Evolutionary conservation across 2,329 filamentous ascomycete genomes (phyloP).

Genomic region (Ampelomyces quisqualis): DNA sequence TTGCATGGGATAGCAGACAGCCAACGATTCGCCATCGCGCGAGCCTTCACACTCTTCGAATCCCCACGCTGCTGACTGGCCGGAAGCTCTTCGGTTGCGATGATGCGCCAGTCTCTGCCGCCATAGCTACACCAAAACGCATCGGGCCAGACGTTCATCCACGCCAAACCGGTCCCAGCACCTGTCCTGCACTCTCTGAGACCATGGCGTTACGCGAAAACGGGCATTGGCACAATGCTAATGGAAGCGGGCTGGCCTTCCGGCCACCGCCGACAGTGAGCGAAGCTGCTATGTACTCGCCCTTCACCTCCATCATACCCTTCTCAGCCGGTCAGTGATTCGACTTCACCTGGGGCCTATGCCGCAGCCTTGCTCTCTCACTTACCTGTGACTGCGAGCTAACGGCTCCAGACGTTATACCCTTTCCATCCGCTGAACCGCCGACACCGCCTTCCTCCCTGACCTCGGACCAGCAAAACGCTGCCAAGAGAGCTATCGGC

Average conservation of each 20-base stretch:
- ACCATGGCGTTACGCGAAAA: constrained; percentile 30
- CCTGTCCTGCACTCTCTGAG: neutral
- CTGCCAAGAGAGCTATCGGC: constrained; percentile 58
- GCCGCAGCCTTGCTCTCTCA: constrained; percentile 18
- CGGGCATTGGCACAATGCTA: constrained; percentile 35
- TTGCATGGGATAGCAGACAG: too few species aligned
- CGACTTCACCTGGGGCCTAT: constrained; percentile 18
- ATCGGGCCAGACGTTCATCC: neutral
- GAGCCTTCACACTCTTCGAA: neutral
- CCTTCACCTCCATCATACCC: constrained; percentile 76
- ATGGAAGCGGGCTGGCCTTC: constrained; percentile 38
- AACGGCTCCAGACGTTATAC: constrained; percentile 47
- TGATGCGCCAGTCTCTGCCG: constrained; percentile 17
- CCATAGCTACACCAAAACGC: constrained; percentile 10
- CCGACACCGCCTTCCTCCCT: constrained; percentile 43
- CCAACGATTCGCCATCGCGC: neutral
- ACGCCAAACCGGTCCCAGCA: constrained; percentile 1
- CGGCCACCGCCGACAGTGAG: constrained; percentile 58
- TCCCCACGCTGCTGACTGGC: constrained; percentile 9
- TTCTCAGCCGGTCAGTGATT: constrained; percentile 67
- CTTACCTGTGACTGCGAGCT: constrained; percentile 13
- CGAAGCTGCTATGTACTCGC: constrained; percentile 79
- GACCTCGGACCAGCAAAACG: constrained; percentile 50
- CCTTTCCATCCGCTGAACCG: constrained; percentile 47
- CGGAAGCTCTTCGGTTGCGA: constrained; percentile 7